Percentiles rank a stretch among this genome's conserved stretches.
Evolutionary conservation across 2,329 filamentous ascomycete species (phyloP).

Genomic region (Niveomyces coronatus): DNA sequence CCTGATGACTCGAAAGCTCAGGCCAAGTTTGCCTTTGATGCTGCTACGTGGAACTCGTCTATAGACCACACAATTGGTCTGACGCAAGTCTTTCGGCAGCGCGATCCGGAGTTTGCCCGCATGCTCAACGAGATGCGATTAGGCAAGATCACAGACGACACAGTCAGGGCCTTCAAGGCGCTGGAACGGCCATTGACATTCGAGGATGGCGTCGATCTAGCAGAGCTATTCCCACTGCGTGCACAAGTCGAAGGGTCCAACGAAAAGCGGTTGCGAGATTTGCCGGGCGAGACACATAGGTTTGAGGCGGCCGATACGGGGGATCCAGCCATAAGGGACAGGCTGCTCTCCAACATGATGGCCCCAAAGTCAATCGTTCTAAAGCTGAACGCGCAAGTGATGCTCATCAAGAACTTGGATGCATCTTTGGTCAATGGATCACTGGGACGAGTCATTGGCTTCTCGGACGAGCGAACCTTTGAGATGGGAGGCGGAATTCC

Average conservation of each 20-base stretch:
- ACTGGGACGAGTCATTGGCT: constrained; percentile 62
- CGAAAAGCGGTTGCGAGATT: constrained; percentile 55
- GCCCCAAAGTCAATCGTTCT: constrained; percentile 70
- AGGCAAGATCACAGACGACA: constrained; percentile 66
- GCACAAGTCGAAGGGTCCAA: constrained; percentile 86
- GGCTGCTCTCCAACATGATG: constrained; percentile 82
- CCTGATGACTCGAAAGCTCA: constrained; percentile 60
- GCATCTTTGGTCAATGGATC: constrained; percentile 90
- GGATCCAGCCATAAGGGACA: constrained; percentile 62
- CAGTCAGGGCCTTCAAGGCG: constrained; percentile 64
- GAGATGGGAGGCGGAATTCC: constrained; percentile 29
- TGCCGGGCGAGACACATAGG: constrained; percentile 56
- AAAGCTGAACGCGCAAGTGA: constrained; percentile 90
- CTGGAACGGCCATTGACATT: constrained; percentile 63
- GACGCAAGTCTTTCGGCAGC: constrained; percentile 93
- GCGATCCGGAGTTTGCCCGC: constrained; percentile 73
- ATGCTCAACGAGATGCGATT: constrained; percentile 99
- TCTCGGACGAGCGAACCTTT: constrained; percentile 29
- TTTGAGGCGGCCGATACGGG: constrained; percentile 73
- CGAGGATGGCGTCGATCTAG: constrained; percentile 58
- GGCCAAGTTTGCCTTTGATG: constrained; percentile 87
- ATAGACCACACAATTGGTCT: constrained; percentile 94
- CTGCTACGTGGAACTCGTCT: constrained; percentile 79
- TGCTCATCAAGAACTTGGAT: constrained; percentile 99
- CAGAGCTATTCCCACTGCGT: constrained; percentile 88